phyloP scores from a whole-genome alignment of 75 land plant genomes.

The Larix kaempferi region DNA sequence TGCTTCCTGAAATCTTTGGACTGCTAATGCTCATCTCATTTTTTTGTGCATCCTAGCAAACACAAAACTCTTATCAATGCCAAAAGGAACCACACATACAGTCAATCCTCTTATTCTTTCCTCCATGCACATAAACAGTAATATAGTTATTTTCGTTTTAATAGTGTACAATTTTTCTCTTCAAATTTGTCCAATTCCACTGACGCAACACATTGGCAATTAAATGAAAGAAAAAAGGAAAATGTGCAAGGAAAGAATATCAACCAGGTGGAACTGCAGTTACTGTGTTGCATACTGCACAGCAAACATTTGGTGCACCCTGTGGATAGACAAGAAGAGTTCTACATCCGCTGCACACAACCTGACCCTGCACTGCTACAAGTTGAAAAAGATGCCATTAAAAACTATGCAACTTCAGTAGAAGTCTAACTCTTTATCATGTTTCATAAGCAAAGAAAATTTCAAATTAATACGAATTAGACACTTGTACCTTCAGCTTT shows the following conservation, averaged over 20 bases:
- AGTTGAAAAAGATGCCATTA: background rate
- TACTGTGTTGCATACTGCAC: slow-evolving; percentile 96
- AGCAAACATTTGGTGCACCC: slow-evolving; percentile 94
- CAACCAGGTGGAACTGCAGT: slow-evolving; percentile 89
- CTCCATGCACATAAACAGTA: background rate
- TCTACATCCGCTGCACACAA: slow-evolving; percentile 92
- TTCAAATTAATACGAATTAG: too few relatives aligned
- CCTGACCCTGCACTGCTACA: slow-evolving; percentile 78
- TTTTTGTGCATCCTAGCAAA: background rate
- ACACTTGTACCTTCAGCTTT: too few relatives aligned
- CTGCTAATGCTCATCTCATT: too few relatives aligned
- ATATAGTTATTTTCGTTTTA: background rate
- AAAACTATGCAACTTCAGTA: too few relatives aligned
- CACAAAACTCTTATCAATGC: background rate
- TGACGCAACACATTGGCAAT: background rate
- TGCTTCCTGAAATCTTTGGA: too few relatives aligned
- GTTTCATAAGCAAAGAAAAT: too few relatives aligned
- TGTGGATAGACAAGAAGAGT: slow-evolving; percentile 87
- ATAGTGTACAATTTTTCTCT: background rate
- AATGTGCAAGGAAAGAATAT: background rate
- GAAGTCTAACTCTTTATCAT: too few relatives aligned
- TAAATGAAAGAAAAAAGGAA: background rate
- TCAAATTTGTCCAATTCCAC: background rate
- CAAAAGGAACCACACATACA: background rate
- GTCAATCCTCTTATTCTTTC: background rate